Conservation (phyloP, 495 filamentous ascomycete species). For the Chaetomium fimeti region DNA sequence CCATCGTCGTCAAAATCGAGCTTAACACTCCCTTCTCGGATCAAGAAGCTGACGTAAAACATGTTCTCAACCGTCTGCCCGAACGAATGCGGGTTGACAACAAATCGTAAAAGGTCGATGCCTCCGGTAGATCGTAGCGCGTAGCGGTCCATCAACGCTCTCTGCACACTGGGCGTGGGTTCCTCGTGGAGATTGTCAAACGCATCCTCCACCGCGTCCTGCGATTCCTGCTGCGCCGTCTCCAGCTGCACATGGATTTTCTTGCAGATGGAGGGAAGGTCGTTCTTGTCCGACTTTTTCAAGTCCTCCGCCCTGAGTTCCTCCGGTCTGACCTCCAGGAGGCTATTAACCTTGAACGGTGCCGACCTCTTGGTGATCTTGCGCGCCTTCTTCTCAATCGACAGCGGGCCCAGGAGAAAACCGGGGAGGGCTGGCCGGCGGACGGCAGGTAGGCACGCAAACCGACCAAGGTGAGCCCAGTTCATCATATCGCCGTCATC, state of each 20-base stretch:
- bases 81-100: constrained; percentile 84
- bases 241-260: constrained; percentile 55
- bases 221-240: constrained; percentile 40
- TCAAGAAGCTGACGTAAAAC: constrained; percentile 94
- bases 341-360: constrained; percentile 60
- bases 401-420: constrained; percentile 86
- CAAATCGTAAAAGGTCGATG: constrained; percentile 75
- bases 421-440: constrained; percentile 73
- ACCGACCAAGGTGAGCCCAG: constrained; percentile 80
- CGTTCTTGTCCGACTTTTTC: constrained; percentile 66
- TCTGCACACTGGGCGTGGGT: constrained; percentile 30
- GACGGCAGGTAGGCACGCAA: constrained; percentile 69
- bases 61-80: constrained; percentile 96
- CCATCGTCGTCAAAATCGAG: constrained; percentile 61
- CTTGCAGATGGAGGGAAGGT: constrained; percentile 67
- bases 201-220: constrained; percentile 44
- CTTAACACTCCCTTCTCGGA: constrained; percentile 75
- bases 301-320: constrained; percentile 71
- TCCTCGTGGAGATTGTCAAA: constrained; percentile 39
- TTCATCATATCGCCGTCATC: constrained; percentile 77
- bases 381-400: constrained; percentile 77
- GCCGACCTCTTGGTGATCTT: constrained; percentile 64
- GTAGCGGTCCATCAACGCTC: constrained; percentile 53
- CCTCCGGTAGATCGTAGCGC: constrained; percentile 62
- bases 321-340: constrained; percentile 67